phyloP scores from a whole-genome alignment of 768 basidiomycete species.

The Tulasnella sp. region DNA sequence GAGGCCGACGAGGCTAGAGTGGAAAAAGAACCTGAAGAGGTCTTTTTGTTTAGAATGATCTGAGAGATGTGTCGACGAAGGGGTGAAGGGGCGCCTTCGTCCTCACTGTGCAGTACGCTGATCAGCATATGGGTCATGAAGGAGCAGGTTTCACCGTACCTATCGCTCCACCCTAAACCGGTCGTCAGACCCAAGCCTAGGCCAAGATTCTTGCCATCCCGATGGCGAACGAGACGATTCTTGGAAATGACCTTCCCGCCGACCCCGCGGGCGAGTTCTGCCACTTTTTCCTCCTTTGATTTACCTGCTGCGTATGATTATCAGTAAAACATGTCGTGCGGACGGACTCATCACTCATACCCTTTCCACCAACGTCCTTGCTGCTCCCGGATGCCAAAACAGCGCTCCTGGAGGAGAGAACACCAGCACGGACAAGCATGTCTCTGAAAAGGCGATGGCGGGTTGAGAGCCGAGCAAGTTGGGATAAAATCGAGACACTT shows the following conservation, averaged over 20 bases:
- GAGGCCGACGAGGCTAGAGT: conserved; percentile 24
- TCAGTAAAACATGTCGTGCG: not conserved
- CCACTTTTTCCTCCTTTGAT: conserved; percentile 21
- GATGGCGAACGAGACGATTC: conserved; percentile 35
- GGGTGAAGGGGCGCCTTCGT: conserved; percentile 35
- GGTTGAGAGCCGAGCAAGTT: not conserved
- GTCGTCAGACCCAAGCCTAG: conserved; percentile 37
- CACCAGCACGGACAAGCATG: conserved; percentile 32
- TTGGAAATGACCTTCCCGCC: conserved; percentile 27
- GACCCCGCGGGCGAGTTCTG: conserved; percentile 13
- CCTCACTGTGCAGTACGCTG: conserved; percentile 18
- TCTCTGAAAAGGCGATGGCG: conserved; percentile 13
- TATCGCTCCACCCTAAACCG: conserved; percentile 38
- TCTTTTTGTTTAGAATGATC: conserved; percentile 33
- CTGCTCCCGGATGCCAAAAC: not conserved
- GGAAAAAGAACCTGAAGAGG: conserved; percentile 26
- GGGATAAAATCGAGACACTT: not conserved
- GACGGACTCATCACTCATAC: not conserved
- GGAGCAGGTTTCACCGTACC: not conserved
- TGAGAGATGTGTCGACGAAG: conserved; percentile 34
- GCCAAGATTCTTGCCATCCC: conserved; percentile 37
- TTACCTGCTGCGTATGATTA: not conserved
- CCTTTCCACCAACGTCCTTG: not conserved
- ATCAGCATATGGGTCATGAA: not conserved
- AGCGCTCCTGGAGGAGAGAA: conserved; percentile 33